Conservation (phyloP, 2,329 filamentous ascomycete genomes). For the Davidsoniella eucalypti region DNA sequence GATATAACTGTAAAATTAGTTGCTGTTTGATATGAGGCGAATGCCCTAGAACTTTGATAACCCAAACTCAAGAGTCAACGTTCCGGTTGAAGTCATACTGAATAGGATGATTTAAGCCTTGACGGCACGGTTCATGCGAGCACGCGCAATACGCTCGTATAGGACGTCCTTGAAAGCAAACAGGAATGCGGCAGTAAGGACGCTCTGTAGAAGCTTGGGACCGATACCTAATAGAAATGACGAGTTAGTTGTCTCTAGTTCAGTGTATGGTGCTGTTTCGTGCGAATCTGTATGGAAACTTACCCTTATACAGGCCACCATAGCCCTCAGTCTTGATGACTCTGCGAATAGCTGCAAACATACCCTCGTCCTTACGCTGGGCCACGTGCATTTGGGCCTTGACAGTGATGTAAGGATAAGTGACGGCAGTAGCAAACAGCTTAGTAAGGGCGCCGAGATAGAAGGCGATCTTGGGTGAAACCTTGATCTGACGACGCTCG, state of each 20-base stretch:
- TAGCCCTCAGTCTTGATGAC: conserved; percentile 87
- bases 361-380: conserved; percentile 58
- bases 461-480: conserved; percentile 79
- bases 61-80: too few relatives aligned
- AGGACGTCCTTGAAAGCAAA: conserved; percentile 97
- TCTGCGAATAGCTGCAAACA: conserved; percentile 58
- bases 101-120: conserved; percentile 17
- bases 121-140: conserved; percentile 33
- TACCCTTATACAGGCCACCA: conserved; percentile 79
- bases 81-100: too few relatives aligned
- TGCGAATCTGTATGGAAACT: conserved; percentile 18
- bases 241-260: too few relatives aligned
- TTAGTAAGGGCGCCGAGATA: conserved; percentile 86
- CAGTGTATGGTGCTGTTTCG: neutral
- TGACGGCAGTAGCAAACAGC: conserved; percentile 81
- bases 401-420: conserved; percentile 96
- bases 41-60: too few relatives aligned
- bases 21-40: neutral
- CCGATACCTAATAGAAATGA: conserved; percentile 51
- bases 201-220: conserved; percentile 92
- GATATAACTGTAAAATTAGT: too few relatives aligned
- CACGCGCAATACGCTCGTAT: conserved; percentile 63
- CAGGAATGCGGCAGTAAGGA: conserved; percentile 85
- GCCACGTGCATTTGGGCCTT: conserved; percentile 97
- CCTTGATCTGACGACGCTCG: conserved; percentile 48